Conservation (phyloP, 495 filamentous ascomycete species). For the Penicillium canescens region DNA sequence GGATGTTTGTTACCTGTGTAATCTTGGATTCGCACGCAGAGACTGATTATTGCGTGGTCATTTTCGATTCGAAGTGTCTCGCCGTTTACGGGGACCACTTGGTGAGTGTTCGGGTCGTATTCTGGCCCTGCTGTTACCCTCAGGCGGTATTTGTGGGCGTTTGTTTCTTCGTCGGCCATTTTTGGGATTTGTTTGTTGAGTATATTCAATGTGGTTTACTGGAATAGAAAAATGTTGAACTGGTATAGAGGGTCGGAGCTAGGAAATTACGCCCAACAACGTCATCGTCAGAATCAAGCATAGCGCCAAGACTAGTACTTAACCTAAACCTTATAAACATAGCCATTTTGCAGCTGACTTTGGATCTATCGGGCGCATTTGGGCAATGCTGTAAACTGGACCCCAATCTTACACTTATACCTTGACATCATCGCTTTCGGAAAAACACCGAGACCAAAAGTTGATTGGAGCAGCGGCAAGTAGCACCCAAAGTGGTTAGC, state of each 20-base stretch:
- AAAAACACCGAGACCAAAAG: neutral
- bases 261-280: constrained; percentile 6
- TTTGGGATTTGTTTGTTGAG: neutral
- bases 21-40: constrained; percentile 70
- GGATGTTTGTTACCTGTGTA: constrained; percentile 47
- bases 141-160: constrained; percentile 34
- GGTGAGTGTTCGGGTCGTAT: constrained; percentile 67
- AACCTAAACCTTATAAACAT: no score
- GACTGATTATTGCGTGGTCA: constrained; percentile 55
- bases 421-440: constrained; percentile 4
- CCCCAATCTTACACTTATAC: neutral
- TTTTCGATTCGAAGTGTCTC: constrained; percentile 57
- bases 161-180: neutral
- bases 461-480: constrained; percentile 3
- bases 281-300: constrained; percentile 10
- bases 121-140: constrained; percentile 62
- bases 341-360: no score
- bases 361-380: no score
- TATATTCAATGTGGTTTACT: neutral
- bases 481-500: constrained; percentile 3
- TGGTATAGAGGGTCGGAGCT: no score
- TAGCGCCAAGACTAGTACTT: neutral
- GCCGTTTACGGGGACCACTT: constrained; percentile 71
- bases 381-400: neutral
- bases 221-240: neutral